These are phyloP conservation scores for Clarireedia homoeocarpa DNA, from an alignment of 2,329 filamentous ascomycete genomes.

Conservation along the genomic window DNA sequence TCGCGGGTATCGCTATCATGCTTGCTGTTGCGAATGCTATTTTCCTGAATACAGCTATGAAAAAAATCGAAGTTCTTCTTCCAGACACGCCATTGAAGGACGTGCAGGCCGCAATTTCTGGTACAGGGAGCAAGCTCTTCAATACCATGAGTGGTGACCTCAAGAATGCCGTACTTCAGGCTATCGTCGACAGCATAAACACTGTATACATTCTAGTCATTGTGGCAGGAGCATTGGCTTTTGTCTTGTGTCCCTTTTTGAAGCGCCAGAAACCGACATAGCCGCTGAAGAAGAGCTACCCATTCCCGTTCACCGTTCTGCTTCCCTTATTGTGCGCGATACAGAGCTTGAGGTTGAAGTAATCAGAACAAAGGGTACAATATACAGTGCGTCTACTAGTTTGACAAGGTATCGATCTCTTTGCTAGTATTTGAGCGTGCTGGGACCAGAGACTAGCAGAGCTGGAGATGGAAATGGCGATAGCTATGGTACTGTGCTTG, in stretches of 20 bases:
- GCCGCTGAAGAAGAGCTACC: neutral
- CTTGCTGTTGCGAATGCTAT: constrained; percentile 30
- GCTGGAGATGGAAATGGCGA: neutral
- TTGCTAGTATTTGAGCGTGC: neutral
- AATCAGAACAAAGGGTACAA: neutral
- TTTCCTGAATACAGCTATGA: constrained; percentile 28
- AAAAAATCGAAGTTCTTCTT: constrained; percentile 21
- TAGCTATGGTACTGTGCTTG: neutral
- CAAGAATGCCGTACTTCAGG: constrained; percentile 17
- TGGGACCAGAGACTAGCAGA: neutral
- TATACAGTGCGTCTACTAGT: neutral
- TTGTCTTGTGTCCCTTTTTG: constrained; percentile 11
- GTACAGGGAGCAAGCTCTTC: constrained; percentile 7
- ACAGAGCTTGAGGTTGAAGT: neutral
- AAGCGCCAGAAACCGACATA: neutral
- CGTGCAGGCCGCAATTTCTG: constrained; percentile 20
- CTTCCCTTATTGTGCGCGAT: neutral
- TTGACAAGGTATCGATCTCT: neutral
- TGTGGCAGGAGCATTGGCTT: constrained; percentile 23
- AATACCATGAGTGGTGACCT: neutral
- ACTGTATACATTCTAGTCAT: constrained; percentile 28
- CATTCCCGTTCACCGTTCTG: neutral
- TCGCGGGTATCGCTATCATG: constrained; percentile 28
- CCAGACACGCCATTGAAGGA: constrained; percentile 15
- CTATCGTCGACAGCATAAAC: constrained; percentile 25